Evolutionary conservation across 2,329 filamentous ascomycete genomes (phyloP).

Genomic region (Cladorrhinum sp.): DNA sequence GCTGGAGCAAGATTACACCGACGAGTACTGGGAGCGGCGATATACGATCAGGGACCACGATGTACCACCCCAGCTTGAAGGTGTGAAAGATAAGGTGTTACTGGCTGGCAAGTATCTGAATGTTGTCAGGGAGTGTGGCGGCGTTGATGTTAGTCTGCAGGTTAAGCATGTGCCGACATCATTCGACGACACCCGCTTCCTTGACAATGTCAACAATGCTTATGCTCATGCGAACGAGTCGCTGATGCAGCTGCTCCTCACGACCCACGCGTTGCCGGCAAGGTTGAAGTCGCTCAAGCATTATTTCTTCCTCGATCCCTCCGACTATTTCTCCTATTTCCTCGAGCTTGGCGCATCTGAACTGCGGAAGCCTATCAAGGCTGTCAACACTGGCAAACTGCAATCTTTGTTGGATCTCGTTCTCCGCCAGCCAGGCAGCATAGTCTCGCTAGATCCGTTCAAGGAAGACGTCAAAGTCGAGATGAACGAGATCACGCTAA

Average conservation of each 20-base stretch:
- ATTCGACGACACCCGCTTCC: conserved; percentile 86
- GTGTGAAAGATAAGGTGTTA: conserved; percentile 89
- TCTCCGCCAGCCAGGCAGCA: conserved; percentile 90
- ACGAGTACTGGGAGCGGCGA: conserved; percentile 98
- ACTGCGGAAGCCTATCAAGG: conserved; percentile 81
- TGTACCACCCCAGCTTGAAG: conserved; percentile 86
- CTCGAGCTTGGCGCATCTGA: conserved; percentile 88
- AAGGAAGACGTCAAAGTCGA: conserved; percentile 98
- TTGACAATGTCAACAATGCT: conserved; percentile 93
- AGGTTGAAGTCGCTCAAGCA: conserved; percentile 90
- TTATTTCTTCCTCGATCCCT: conserved; percentile 97
- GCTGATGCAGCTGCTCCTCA: conserved; percentile 83
- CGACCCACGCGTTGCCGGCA: conserved; percentile 85
- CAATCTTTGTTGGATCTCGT: conserved; percentile 95
- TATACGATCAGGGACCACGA: conserved; percentile 93
- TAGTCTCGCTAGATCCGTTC: conserved; percentile 91
- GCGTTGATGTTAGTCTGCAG: conserved; percentile 87
- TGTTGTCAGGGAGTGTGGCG: conserved; percentile 93
- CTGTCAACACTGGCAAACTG: conserved; percentile 87
- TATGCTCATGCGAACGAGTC: conserved; percentile 96
- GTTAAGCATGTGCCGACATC: conserved; percentile 85
- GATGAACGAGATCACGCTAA: conserved; percentile 92
- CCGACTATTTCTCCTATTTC: conserved; percentile 98
- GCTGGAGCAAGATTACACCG: conserved; percentile 93
- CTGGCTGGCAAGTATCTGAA: conserved; percentile 97